These are phyloP conservation scores for Tuber umbilicatum DNA, from an alignment of 495 filamentous ascomycete species.

Conservation along the genomic window DNA sequence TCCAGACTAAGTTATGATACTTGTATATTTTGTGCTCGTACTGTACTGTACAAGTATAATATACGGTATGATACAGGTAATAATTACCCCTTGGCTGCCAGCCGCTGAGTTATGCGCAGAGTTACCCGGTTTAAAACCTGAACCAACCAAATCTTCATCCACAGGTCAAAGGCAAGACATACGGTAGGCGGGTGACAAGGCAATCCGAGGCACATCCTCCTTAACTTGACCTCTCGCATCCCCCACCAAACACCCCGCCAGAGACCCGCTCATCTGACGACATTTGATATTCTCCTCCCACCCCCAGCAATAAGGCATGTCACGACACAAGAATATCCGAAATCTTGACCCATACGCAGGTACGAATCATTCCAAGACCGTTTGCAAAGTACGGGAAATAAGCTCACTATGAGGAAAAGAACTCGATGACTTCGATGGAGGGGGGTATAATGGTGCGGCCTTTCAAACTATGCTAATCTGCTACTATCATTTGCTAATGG, in stretches of 20 bases:
- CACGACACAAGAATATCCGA: slow-evolving; percentile 56
- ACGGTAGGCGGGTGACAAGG: neutral
- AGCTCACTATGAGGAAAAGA: slow-evolving; percentile 40
- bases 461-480: slow-evolving; percentile 8
- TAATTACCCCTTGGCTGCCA: no score
- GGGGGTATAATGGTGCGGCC: slow-evolving; percentile 28
- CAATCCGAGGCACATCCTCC: neutral
- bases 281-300: neutral
- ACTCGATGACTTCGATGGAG: slow-evolving; percentile 56
- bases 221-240: neutral
- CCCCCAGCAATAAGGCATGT: slow-evolving; percentile 47
- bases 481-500: slow-evolving; percentile 3
- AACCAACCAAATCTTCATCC: no score
- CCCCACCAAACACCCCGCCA: neutral
- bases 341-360: slow-evolving; percentile 54
- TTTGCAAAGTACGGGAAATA: neutral
- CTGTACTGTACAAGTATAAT: no score
- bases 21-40: no score
- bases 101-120: neutral
- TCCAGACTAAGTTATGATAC: no score
- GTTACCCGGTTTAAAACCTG: neutral
- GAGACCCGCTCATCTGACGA: neutral
- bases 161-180: neutral
- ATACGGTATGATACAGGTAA: no score
- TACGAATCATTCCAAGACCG: neutral